These are phyloP conservation scores for Acrodontium crateriforme DNA, from an alignment of 2,329 filamentous ascomycete species.

Conservation along the genomic window DNA sequence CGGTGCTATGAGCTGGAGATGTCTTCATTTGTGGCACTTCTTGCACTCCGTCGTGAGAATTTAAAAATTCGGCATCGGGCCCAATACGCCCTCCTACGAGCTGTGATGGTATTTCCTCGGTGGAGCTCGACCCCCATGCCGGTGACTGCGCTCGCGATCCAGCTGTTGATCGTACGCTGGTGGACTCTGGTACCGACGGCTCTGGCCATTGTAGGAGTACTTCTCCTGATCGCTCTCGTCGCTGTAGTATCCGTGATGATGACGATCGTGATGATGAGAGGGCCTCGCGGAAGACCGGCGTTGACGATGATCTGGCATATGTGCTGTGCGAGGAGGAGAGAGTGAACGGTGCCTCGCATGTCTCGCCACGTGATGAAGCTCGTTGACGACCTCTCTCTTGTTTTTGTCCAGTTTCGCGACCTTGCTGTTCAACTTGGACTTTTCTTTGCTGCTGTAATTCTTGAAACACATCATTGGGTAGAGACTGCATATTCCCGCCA, in stretches of 20 bases:
- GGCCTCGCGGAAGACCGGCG: constrained; percentile 11
- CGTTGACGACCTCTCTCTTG: constrained; percentile 12
- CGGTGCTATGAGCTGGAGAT: constrained; percentile 5
- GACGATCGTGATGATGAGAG: constrained; percentile 9
- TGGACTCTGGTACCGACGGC: constrained; percentile 6
- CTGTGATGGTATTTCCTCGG: constrained; percentile 20
- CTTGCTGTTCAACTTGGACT: constrained; percentile 11
- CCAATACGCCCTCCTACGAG: constrained; percentile 20
- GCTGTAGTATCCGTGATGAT: constrained; percentile 10
- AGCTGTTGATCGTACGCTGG: constrained; percentile 13
- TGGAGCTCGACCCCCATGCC: constrained; percentile 17
- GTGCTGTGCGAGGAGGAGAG: constrained; percentile 14
- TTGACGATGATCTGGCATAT: constrained; percentile 8
- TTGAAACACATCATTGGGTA: constrained; percentile 23
- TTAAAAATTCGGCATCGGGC: constrained; percentile 18
- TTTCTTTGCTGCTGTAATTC: constrained; percentile 21
- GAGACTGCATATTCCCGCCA: constrained; percentile 22
- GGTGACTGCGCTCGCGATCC: constrained; percentile 16
- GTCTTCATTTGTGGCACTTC: constrained; percentile 6
- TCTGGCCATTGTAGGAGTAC: constrained; percentile 3
- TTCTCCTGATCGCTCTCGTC: constrained; percentile 12
- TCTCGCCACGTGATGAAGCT: constrained; percentile 9
- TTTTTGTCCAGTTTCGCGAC: constrained; percentile 13
- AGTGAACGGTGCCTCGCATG: constrained; percentile 11
- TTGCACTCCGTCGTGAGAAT: constrained; percentile 1